A percentile compares a stretch with the other conserved stretches of the same genome.
These are phyloP conservation scores for Cladorrhinum sp. DNA, from an alignment of 2,329 filamentous ascomycete genomes.

Conservation along the genomic window DNA sequence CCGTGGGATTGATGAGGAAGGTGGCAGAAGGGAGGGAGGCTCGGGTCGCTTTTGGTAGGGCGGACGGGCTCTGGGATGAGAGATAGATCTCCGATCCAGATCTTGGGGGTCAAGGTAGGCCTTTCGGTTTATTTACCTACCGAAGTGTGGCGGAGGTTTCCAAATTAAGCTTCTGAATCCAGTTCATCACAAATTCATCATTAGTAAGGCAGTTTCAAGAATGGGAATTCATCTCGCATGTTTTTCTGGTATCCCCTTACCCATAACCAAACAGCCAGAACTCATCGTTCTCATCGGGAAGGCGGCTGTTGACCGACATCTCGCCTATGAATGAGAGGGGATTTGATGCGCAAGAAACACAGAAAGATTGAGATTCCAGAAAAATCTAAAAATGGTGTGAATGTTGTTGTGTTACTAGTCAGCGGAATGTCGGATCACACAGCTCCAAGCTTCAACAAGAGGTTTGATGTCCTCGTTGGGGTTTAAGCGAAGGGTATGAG, in stretches of 20 bases:
- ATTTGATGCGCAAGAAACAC: too few species aligned
- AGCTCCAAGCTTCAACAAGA: not conserved
- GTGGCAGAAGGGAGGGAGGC: not conserved
- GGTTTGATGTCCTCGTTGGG: constrained; percentile 20
- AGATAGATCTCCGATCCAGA: constrained; percentile 2
- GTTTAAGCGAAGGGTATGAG: constrained; percentile 17
- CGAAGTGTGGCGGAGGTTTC: constrained; percentile 95
- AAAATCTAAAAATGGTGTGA: too few species aligned
- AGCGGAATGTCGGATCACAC: constrained; percentile 7
- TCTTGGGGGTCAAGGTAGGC: not conserved
- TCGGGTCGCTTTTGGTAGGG: not conserved
- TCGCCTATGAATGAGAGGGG: too few species aligned
- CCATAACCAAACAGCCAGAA: constrained; percentile 98
- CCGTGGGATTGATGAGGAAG: constrained; percentile 9
- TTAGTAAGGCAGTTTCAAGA: not conserved
- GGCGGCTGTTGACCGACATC: constrained; percentile 36
- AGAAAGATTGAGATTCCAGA: too few species aligned
- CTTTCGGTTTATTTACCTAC: constrained; percentile 48
- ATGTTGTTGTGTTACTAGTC: not conserved
- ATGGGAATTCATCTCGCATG: not conserved
- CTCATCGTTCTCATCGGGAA: constrained; percentile 49
- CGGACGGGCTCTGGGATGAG: constrained; percentile 4
- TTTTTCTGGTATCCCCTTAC: constrained; percentile 44
- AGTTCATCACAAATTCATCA: constrained; percentile 2
- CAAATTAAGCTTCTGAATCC: constrained; percentile 82